A percentile compares a stretch with the other conserved stretches of the same genome.
Conservation (phyloP, 805 yeast genomes). For the Kazachstania taianensis region DNA sequence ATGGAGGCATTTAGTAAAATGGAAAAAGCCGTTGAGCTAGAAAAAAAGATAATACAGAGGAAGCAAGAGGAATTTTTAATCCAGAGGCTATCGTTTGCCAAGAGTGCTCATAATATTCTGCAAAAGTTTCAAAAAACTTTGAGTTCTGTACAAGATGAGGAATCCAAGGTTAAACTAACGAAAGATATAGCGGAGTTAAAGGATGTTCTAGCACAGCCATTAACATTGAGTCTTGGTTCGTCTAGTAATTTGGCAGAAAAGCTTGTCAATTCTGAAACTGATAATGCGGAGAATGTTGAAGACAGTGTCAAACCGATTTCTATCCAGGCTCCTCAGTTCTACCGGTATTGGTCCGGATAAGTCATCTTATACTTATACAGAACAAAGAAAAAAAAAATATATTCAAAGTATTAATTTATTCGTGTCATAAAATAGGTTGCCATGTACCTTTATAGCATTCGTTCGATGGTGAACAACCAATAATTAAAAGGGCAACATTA, state of each 20-base stretch:
- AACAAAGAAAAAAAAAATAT: no score
- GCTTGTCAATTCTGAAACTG: background rate
- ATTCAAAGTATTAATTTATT: no score
- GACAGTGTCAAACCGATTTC: conserved; percentile 44
- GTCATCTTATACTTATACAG: no score
- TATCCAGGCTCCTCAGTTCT: conserved; percentile 49
- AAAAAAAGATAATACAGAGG: conserved; percentile 46
- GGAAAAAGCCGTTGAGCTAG: conserved; percentile 57
- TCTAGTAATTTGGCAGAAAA: background rate
- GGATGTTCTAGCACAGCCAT: conserved; percentile 26
- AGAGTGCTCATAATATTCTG: conserved; percentile 42
- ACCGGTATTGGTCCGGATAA: conserved; percentile 57
- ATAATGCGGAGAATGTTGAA: conserved; percentile 14
- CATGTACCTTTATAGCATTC: no score
- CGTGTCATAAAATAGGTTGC: no score
- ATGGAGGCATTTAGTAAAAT: conserved; percentile 46
- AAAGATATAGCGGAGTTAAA: conserved; percentile 18
- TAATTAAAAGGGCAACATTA: no score
- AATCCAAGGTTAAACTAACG: conserved; percentile 11
- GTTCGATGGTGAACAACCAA: no score
- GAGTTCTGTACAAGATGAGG: conserved; percentile 12
- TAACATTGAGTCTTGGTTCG: conserved; percentile 18
- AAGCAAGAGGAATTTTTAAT: conserved; percentile 59
- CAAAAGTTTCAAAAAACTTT: conserved; percentile 27
- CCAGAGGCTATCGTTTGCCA: conserved; percentile 57